These are phyloP conservation scores for Clarireedia monteithiana DNA, from an alignment of 2,329 filamentous ascomycete genomes.

Conservation along the genomic window DNA sequence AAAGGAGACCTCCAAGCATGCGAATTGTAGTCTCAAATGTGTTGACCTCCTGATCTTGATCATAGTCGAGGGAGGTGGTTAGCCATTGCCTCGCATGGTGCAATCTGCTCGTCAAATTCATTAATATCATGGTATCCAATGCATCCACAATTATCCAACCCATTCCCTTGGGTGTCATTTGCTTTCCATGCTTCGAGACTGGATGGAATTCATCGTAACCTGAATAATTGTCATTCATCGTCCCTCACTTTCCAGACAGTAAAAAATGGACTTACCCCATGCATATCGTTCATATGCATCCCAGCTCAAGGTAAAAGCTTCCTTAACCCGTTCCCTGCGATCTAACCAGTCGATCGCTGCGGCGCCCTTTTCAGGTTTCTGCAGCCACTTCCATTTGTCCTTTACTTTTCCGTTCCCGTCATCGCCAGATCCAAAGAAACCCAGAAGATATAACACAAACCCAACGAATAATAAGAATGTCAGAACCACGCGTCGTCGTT, in stretches of 20 bases:
- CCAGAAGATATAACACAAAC: slow-evolving; percentile 60
- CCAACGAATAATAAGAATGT: slow-evolving; percentile 47
- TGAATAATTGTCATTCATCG: slow-evolving; percentile 32
- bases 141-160: slow-evolving; percentile 98
- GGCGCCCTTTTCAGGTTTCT: slow-evolving; percentile 38
- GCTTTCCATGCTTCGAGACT: slow-evolving; percentile 64
- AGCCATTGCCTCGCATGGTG: slow-evolving; percentile 86
- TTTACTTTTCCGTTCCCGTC: slow-evolving; percentile 28
- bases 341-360: slow-evolving; percentile 62
- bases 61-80: slow-evolving; percentile 68
- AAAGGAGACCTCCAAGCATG: slow-evolving; percentile 88
- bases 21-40: slow-evolving; percentile 98
- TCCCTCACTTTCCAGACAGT: not conserved
- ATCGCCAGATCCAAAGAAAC: slow-evolving; percentile 41
- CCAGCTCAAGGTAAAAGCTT: slow-evolving; percentile 89
- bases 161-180: slow-evolving; percentile 84
- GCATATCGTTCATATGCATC: slow-evolving; percentile 86
- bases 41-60: slow-evolving; percentile 91
- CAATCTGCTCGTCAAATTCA: slow-evolving; percentile 88
- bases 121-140: slow-evolving; percentile 93
- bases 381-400: slow-evolving; percentile 50
- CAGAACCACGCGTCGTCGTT: slow-evolving; percentile 53
- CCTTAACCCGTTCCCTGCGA: slow-evolving; percentile 72
- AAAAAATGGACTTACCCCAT: slow-evolving; percentile 58
- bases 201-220: slow-evolving; percentile 84